Percentiles rank a stretch among this genome's conserved stretches.
Conservation (phyloP, 2,329 filamentous ascomycete species). For the Aspergillus sergii region DNA sequence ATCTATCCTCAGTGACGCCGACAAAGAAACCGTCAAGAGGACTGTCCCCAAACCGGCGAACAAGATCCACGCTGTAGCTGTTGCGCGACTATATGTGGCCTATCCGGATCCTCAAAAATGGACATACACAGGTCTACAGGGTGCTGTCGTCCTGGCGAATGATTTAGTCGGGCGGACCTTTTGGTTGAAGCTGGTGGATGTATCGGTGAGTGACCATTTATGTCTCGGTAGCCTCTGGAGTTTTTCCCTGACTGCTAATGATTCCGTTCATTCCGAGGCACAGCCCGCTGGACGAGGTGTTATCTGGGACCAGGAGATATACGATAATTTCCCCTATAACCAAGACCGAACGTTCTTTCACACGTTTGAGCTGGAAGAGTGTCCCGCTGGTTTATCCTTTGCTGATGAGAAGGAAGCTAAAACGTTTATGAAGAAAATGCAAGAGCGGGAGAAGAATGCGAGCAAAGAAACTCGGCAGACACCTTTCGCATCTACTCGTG, state of each 20-base stretch:
- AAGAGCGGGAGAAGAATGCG: conserved; percentile 92
- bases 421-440: conserved; percentile 96
- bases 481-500: conserved; percentile 64
- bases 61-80: conserved; percentile 95
- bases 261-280: conserved; percentile 7
- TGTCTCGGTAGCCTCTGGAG: conserved; percentile 1
- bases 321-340: conserved; percentile 92
- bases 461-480: conserved; percentile 82
- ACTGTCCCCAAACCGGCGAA: conserved; percentile 91
- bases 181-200: conserved; percentile 96
- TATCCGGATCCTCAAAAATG: conserved; percentile 84
- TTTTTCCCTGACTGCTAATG: conserved; percentile 9
- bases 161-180: conserved; percentile 94
- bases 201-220: conserved; percentile 70
- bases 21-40: conserved; percentile 95
- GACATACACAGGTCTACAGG: conserved; percentile 92
- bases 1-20: conserved; percentile 80
- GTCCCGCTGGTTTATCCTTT: conserved; percentile 86
- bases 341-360: conserved; percentile 98
- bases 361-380: conserved; percentile 93
- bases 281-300: conserved; percentile 79
- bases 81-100: conserved; percentile 90
- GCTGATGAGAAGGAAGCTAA: conserved; percentile 97
- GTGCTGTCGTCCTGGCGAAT: conserved; percentile 87
- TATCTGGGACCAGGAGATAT: conserved; percentile 97